Evolutionary conservation across 2,329 filamentous ascomycete species (phyloP).

Genomic region (Fusarium palustre): DNA sequence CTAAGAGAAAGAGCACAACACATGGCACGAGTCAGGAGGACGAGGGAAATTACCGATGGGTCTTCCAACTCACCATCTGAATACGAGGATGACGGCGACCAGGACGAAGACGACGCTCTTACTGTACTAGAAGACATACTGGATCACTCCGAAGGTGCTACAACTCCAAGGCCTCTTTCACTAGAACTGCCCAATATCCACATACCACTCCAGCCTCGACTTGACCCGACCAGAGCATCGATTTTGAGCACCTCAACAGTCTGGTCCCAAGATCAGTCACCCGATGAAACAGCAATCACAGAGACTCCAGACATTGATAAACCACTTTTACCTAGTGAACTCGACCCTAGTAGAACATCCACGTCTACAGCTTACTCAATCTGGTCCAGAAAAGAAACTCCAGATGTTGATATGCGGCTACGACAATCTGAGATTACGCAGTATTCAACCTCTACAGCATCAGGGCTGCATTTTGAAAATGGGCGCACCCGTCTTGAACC

Average conservation of each 20-base stretch:
- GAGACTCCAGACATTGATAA: conserved; percentile 23
- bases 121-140: conserved; percentile 28
- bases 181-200: conserved; percentile 24
- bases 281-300: background rate
- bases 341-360: conserved; percentile 15
- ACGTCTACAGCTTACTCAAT: conserved; percentile 22
- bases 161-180: conserved; percentile 29
- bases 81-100: conserved; percentile 21
- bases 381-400: conserved; percentile 16
- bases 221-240: conserved; percentile 17
- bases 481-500: conserved; percentile 5
- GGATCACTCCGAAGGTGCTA: conserved; percentile 8
- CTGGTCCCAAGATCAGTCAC: conserved; percentile 21
- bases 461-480: conserved; percentile 24
- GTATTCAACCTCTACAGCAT: conserved; percentile 34
- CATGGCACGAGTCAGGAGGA: conserved; percentile 2
- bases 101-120: conserved; percentile 24
- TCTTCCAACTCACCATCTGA: conserved; percentile 32
- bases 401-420: conserved; percentile 22
- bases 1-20: conserved; percentile 17
- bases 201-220: conserved; percentile 19
- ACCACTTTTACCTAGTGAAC: conserved; percentile 26
- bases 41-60: conserved; percentile 1
- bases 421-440: conserved; percentile 14
- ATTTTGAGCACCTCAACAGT: conserved; percentile 30